These are phyloP conservation scores for Plantago major DNA, from an alignment of 257 asterid species.

Conservation along the genomic window DNA sequence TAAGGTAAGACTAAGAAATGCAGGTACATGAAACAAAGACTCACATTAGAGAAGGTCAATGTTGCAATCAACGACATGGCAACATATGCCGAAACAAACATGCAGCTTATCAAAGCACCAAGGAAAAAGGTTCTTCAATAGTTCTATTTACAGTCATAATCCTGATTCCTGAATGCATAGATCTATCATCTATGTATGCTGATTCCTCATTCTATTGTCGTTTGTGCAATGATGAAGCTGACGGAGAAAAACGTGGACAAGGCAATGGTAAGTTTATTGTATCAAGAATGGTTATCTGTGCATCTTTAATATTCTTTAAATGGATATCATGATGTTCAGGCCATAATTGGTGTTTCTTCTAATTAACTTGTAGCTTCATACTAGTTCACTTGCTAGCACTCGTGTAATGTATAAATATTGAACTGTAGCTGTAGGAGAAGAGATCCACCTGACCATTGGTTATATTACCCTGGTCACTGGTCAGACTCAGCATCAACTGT, in stretches of 20 bases:
- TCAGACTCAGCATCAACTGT: background rate
- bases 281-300: constrained; percentile 1
- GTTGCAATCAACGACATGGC: constrained; percentile 88
- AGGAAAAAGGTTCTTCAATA: constrained; percentile 56
- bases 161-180: background rate
- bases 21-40: constrained; percentile 96
- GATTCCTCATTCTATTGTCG: constrained; percentile 20
- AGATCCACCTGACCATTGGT: background rate
- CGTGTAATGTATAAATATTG: background rate
- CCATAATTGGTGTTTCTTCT: background rate
- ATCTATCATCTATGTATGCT: constrained; percentile 13
- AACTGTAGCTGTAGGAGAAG: background rate
- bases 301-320: background rate
- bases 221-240: constrained; percentile 55
- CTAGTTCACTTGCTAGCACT: background rate
- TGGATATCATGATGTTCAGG: constrained; percentile 2
- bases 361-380: background rate
- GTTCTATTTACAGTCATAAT: background rate
- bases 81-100: constrained; percentile 77
- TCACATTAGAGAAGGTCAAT: constrained; percentile 83
- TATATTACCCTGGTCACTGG: background rate
- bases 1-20: constrained; percentile 25
- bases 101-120: constrained; percentile 83
- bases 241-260: constrained; percentile 66
- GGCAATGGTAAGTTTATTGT: constrained; percentile 65